A percentile compares a stretch with the other conserved stretches of the same genome.
phyloP scores from a whole-genome alignment of 495 filamentous ascomycete genomes.

The Penicillium flavigenum region DNA sequence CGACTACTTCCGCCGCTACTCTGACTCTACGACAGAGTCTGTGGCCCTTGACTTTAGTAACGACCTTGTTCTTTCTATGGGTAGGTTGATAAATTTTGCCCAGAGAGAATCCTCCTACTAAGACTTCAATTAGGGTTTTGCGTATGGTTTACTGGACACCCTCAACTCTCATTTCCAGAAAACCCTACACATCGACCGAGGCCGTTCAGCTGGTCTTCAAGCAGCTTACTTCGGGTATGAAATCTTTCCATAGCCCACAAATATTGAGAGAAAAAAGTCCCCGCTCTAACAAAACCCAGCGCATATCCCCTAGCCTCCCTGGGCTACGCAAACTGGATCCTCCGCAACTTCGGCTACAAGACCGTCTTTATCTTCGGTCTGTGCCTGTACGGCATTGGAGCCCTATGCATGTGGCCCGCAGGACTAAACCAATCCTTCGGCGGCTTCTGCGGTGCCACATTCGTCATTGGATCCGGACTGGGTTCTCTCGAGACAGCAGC shows the following conservation, averaged over 20 bases:
- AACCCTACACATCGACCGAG: constrained; percentile 50
- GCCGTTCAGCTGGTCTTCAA: constrained; percentile 53
- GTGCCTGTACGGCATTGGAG: constrained; percentile 52
- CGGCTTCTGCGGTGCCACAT: constrained; percentile 59
- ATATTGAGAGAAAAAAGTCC: background rate
- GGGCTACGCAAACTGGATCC: constrained; percentile 58
- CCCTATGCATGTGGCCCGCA: constrained; percentile 56
- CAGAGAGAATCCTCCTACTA: background rate
- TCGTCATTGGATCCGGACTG: constrained; percentile 57
- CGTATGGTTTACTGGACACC: constrained; percentile 48
- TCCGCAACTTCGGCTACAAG: constrained; percentile 54
- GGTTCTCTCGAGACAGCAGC: constrained; percentile 56
- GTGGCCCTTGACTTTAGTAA: constrained; percentile 48
- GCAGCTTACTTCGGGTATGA: constrained; percentile 52
- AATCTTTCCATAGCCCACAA: background rate
- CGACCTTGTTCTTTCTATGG: constrained; percentile 75
- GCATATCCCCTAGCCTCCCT: constrained; percentile 61
- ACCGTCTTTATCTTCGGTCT: constrained; percentile 55
- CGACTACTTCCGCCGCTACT: constrained; percentile 55
- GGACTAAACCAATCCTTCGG: constrained; percentile 54
- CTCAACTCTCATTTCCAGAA: constrained; percentile 57
- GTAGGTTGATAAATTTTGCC: constrained; percentile 18
- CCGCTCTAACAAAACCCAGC: constrained; percentile 21
- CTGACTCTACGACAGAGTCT: constrained; percentile 60
- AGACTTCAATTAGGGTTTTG: constrained; percentile 45